Evolutionary conservation across 2,329 filamentous ascomycete species (phyloP).

Genomic region (Piedraia hortae): DNA sequence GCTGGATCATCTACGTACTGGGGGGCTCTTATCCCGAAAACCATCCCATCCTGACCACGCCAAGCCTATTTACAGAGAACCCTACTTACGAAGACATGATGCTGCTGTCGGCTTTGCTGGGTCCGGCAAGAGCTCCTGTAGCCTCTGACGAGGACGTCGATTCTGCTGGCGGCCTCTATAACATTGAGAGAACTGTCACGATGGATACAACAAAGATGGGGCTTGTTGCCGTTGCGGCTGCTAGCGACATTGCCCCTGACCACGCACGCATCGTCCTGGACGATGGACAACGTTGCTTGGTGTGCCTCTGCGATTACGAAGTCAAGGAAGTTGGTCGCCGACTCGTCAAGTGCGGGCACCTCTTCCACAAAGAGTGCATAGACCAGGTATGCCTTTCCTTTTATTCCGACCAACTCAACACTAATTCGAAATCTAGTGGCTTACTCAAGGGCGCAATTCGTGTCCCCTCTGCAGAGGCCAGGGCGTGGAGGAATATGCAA

Average conservation of each 20-base stretch:
- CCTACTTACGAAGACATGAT: conserved; percentile 50
- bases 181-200: conserved; percentile 14
- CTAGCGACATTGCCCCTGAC: conserved; percentile 3
- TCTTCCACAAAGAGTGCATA: conserved; percentile 42
- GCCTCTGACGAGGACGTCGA: conserved; percentile 36
- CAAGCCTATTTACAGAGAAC: conserved; percentile 41
- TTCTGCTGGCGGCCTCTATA: conserved; percentile 32
- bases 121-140: conserved; percentile 40
- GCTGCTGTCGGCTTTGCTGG: conserved; percentile 35
- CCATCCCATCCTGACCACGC: conserved; percentile 40
- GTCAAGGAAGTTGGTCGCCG: conserved; percentile 30
- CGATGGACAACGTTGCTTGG: conserved; percentile 28
- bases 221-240: conserved; percentile 11
- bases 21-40: conserved; percentile 43
- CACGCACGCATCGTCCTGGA: conserved; percentile 8
- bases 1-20: conserved; percentile 46
- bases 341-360: conserved; percentile 33
- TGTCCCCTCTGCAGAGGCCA: conserved; percentile 33
- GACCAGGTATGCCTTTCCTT: conserved; percentile 27
- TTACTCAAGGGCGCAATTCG: conserved; percentile 37
- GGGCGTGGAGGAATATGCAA: conserved; percentile 25
- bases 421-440: conserved; percentile 20
- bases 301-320: conserved; percentile 40
- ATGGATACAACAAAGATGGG: conserved; percentile 7
- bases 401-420: conserved; percentile 3